Base-by-base conservation (phyloP, 208 protist species). In the Trypanosoma avium region DNA sequence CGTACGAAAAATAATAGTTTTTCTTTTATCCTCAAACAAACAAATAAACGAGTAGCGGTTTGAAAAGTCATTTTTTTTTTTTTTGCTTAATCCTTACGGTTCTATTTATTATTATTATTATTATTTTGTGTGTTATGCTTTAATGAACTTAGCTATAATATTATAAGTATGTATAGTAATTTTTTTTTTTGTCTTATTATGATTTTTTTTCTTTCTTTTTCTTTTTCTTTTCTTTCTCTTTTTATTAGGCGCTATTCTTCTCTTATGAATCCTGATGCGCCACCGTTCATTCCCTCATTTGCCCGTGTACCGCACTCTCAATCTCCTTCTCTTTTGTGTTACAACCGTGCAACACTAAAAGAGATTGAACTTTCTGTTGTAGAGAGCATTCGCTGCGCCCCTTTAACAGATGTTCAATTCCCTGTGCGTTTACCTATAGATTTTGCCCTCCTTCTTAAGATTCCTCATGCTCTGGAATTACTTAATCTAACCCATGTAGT, bases 261-360 rank as follows among this genome's bases (percentile, higher is more conserved):
- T 17, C 36, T 7, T 36, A 71, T 71, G 66, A 64, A 71, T 55
- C 66, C 66, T 29, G 57, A 71, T 27, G 66, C 66, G 46, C 26
- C 33, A 42, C 48, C 56, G 26, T 71, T 71, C 32, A 48, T 71
- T 32, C 66, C 66, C 4, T 60, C 66, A n/a, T 71, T 71, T 64
- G 46, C 48, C 17, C 57, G 47, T n/a, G n/a, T n/a, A n/a, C n/a
- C n/a, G n/a, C n/a, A n/a, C 24, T 13, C 21, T 21, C 13, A 36
- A 27, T 26, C 13, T 24, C 12, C 5, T 15, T 36, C 46, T 24
- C 64, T n/a, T 3, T 22, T 57, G 21, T 71, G n/a, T n/a, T n/a
- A 71, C 57, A 71, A 48, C 42, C 66, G 66, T 30, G 48, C 46
- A 9, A 42, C 30, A 10, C 33, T 71, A 40, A 61, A 53, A 24